Conservation (phyloP, 768 basidiomycete species). For the Russula earlei region DNA sequence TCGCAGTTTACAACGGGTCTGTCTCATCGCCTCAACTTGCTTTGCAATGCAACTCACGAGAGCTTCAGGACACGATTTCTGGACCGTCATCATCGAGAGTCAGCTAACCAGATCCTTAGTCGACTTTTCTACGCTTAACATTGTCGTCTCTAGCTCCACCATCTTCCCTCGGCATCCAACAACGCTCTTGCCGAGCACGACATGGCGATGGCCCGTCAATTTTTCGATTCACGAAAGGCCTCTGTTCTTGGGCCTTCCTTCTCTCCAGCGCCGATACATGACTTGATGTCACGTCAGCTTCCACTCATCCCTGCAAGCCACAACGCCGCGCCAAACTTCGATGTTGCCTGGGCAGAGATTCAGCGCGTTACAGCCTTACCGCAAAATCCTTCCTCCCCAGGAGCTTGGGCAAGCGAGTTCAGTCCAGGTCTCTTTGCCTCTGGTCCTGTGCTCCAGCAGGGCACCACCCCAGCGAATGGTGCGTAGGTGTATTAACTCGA, state of each 20-base stretch:
- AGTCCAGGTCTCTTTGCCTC: not conserved
- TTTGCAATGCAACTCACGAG: not conserved
- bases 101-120: constrained; percentile 20
- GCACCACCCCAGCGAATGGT: not conserved
- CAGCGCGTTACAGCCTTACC: constrained; percentile 1
- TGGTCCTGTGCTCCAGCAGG: not conserved
- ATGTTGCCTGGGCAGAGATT: constrained; percentile 12
- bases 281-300: constrained; percentile 25
- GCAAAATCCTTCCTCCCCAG: not conserved
- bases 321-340: not conserved
- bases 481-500: not conserved
- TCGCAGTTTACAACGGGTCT: constrained; percentile 77
- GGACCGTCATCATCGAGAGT: constrained; percentile 69
- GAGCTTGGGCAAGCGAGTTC: constrained; percentile 23
- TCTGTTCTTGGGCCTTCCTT: constrained; percentile 28
- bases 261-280: constrained; percentile 27
- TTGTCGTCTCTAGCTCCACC: constrained; percentile 48
- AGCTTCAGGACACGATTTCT: constrained; percentile 55
- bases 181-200: constrained; percentile 52
- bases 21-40: constrained; percentile 19
- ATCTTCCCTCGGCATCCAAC: constrained; percentile 54
- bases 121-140: not conserved
- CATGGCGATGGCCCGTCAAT: constrained; percentile 65
- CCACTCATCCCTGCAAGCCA: constrained; percentile 24
- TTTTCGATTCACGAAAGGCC: constrained; percentile 49